Conservation (phyloP, 495 filamentous ascomycete species). For the Annulohypoxylon nitens region DNA sequence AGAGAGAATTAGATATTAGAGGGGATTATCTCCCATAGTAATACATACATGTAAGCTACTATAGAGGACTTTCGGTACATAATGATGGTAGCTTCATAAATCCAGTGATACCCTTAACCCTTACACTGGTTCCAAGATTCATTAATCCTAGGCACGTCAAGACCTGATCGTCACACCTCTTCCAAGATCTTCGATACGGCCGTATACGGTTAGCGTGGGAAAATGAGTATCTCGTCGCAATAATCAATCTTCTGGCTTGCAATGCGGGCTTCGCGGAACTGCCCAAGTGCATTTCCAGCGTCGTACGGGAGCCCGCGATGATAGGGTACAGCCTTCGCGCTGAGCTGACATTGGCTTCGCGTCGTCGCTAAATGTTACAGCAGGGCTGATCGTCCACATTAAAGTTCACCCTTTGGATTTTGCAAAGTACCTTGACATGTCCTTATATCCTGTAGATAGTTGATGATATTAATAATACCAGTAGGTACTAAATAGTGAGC, state of each 20-base stretch:
- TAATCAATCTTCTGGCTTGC: conserved; percentile 26
- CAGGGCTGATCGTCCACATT: neutral
- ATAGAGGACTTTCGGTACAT: neutral
- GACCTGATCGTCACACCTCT: conserved; percentile 43
- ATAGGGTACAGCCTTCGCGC: neutral
- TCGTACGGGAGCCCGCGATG: conserved; percentile 24
- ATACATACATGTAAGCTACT: too few species aligned
- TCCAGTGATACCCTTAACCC: conserved; percentile 44
- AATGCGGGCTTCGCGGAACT: conserved; percentile 6
- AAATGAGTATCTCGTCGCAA: conserved; percentile 22
- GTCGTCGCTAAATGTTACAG: neutral
- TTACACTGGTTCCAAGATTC: conserved; percentile 38
- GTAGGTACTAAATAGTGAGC: neutral
- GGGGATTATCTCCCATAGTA: neutral
- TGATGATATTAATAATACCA: neutral
- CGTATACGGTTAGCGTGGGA: conserved; percentile 36
- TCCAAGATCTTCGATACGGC: conserved; percentile 43
- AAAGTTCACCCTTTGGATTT: neutral
- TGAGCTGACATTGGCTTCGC: conserved; percentile 10
- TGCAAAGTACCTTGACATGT: neutral
- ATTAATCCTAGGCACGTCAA: conserved; percentile 39
- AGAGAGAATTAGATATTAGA: too few species aligned
- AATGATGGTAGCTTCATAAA: conserved; percentile 2
- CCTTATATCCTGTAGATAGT: neutral
- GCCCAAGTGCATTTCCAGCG: conserved; percentile 25